These are phyloP conservation scores for Hypoxylon sp. DNA, from an alignment of 2,329 filamentous ascomycete species.

Conservation along the genomic window DNA sequence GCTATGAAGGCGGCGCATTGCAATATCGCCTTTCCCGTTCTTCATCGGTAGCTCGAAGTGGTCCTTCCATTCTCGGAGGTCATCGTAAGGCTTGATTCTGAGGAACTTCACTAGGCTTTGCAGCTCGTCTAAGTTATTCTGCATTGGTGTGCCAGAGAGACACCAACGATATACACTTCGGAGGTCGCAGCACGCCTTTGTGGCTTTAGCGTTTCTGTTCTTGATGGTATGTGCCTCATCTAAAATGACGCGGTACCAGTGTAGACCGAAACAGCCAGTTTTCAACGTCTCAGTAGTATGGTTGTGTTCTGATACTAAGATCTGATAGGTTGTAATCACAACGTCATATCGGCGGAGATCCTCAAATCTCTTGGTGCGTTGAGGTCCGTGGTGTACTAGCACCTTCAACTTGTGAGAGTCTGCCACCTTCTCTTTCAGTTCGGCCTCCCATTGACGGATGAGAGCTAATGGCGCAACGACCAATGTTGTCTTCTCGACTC, in stretches of 20 bases:
- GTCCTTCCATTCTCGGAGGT: slow-evolving; percentile 89
- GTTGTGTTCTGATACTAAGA: slow-evolving; percentile 90
- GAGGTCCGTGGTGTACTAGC: slow-evolving; percentile 90
- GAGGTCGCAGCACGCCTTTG: slow-evolving; percentile 90
- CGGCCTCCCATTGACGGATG: slow-evolving; percentile 97
- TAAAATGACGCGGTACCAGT: slow-evolving; percentile 96
- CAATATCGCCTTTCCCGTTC: slow-evolving; percentile 88
- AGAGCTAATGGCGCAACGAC: slow-evolving; percentile 94
- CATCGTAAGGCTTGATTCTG: slow-evolving; percentile 90
- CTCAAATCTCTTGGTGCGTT: slow-evolving; percentile 82
- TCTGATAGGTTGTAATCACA: slow-evolving; percentile 97
- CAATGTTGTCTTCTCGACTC: slow-evolving; percentile 83
- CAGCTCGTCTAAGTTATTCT: slow-evolving; percentile 97
- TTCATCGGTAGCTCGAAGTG: slow-evolving; percentile 93
- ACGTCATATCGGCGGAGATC: slow-evolving; percentile 91
- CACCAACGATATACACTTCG: slow-evolving; percentile 94
- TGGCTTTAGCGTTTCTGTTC: slow-evolving; percentile 95
- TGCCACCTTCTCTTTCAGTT: slow-evolving; percentile 87
- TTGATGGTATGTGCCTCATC: slow-evolving; percentile 99
- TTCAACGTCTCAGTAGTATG: slow-evolving; percentile 76
- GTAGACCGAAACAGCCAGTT: slow-evolving; percentile 88
- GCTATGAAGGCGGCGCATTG: slow-evolving; percentile 87
- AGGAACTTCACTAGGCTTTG: slow-evolving; percentile 95
- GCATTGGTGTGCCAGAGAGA: slow-evolving; percentile 95
- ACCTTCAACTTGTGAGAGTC: slow-evolving; percentile 80